A percentile compares a stretch with the other conserved stretches of the same genome.
Conservation (phyloP, 1,284 basidiomycete species). For the Cryptococcus sp. region DNA sequence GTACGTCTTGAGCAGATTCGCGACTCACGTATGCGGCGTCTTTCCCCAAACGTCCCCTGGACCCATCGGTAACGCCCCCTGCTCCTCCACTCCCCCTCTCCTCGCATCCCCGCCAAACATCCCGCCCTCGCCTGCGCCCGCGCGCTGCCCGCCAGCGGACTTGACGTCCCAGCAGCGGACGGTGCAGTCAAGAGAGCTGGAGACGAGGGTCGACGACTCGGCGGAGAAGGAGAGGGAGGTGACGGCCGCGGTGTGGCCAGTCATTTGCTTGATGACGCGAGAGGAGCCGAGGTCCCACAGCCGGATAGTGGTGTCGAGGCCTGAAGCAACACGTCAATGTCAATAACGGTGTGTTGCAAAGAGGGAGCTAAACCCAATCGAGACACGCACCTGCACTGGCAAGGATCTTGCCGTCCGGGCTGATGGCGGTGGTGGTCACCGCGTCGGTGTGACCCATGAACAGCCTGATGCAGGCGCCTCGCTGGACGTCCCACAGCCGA, state of each 20-base stretch:
- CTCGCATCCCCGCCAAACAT: slow-evolving; percentile 12
- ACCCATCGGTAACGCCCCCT: slow-evolving; percentile 34
- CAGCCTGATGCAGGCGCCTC: slow-evolving; percentile 86
- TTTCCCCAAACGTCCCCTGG: slow-evolving; percentile 36
- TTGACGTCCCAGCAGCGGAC: slow-evolving; percentile 97
- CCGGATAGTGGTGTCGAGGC: slow-evolving; percentile 88
- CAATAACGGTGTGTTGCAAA: background rate
- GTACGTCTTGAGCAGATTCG: slow-evolving; percentile 25
- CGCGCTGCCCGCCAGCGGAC: slow-evolving; percentile 62
- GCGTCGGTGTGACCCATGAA: slow-evolving; percentile 93
- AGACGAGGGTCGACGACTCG: slow-evolving; percentile 85
- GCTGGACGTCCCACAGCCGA: slow-evolving; percentile 97
- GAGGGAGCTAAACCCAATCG: background rate
- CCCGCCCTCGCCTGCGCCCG: slow-evolving; percentile 6
- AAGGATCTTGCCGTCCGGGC: slow-evolving; percentile 88
- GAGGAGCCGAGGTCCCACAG: slow-evolving; percentile 96
- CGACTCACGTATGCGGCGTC: slow-evolving; percentile 40
- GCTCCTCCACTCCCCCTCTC: slow-evolving; percentile 16
- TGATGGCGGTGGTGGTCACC: slow-evolving; percentile 83
- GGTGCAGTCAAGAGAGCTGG: slow-evolving; percentile 87
- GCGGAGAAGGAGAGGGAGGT: slow-evolving; percentile 88
- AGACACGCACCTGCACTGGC: slow-evolving; percentile 74
- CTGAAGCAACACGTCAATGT: slow-evolving; percentile 50
- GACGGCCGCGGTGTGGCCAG: slow-evolving; percentile 82
- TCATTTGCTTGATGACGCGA: slow-evolving; percentile 93